Base-by-base conservation (phyloP, 129 eudicot genomes). In the Flaveria bidentis region DNA sequence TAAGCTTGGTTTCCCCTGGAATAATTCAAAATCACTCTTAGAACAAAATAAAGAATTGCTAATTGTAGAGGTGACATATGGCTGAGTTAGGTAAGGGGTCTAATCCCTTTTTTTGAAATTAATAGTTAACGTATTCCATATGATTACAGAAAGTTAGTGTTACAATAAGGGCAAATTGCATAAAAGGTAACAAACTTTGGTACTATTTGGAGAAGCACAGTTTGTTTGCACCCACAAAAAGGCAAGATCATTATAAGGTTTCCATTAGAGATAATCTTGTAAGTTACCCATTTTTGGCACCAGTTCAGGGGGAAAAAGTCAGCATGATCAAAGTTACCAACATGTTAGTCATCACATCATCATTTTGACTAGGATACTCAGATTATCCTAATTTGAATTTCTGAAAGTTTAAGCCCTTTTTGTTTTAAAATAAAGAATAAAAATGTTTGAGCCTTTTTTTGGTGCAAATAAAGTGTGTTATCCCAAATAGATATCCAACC, bases 1-100 rank as follows among this genome's bases (percentile, higher is more conserved):
- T 95, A 95, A 16, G 97, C 99, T 87, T 91, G 97, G 79, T 91
- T 95, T 30, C 99, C 99, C 96, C 99, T 95, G 67, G 74, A 28
- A 46, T 67, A 69, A 79, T 51, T 61, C 75, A 72, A 67, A 23
- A 83, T 18, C 67, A 75, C 57, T 65, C 17, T 79, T 49, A 52
- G 20, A 69, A 45, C 17, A 9, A 73, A 73, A 52, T 47, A 26
- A 6, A 6, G 25, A 65, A 50, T 60, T 5, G 5, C 57, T 44
- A 17, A 70, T 46, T 58, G 71, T 28, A n/a, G 30, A 25, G 63
- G 39, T 75, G 50, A 9, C 46, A 77, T 39, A 77, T 15, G 25
- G 80, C 44, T 4, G 25, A 11, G 77, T 66, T 39, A 45, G 49
- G 71, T 17, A 66, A 66, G 9, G 9, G 28, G 9, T 41, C 47